These are phyloP conservation scores for Pleurotus cornucopiae DNA, from an alignment of 768 basidiomycete species.

Conservation along the genomic window DNA sequence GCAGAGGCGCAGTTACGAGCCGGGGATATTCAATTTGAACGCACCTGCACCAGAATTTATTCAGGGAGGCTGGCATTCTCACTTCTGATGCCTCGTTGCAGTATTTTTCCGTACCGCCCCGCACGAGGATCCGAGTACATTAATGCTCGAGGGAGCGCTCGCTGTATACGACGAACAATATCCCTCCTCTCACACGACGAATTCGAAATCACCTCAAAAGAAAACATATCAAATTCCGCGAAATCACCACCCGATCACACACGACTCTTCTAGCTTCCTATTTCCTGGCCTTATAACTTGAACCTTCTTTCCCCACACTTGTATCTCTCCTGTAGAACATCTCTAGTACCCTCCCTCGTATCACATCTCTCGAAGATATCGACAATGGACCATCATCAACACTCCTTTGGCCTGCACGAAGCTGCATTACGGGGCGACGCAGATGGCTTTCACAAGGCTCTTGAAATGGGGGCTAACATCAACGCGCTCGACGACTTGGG, in stretches of 20 bases:
- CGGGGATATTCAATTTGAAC: conserved; percentile 7
- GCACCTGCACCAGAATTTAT: conserved; percentile 2
- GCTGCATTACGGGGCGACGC: conserved; percentile 58
- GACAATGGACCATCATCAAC: conserved; percentile 22
- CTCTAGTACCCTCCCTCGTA: conserved; percentile 4
- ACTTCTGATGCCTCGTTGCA: conserved; percentile 10
- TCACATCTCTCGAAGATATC: conserved; percentile 9
- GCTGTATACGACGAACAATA: background rate
- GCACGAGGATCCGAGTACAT: conserved; percentile 1
- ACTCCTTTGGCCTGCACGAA: conserved; percentile 39
- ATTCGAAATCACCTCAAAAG: background rate
- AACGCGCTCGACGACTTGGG: conserved; percentile 61
- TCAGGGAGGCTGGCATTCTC: conserved; percentile 6
- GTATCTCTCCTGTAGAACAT: background rate
- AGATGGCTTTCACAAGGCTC: conserved; percentile 45
- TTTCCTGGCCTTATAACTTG: conserved; percentile 13
- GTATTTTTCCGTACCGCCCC: conserved; percentile 4
- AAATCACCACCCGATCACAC: background rate
- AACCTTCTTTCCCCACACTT: conserved; percentile 5
- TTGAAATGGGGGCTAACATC: conserved; percentile 61
- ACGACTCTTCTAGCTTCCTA: conserved; percentile 12
- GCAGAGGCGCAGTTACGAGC: background rate
- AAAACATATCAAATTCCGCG: conserved; percentile 8
- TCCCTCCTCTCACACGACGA: background rate
- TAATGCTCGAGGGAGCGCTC: conserved; percentile 6